These are phyloP conservation scores for Aspergillus ellipticus DNA, from an alignment of 495 filamentous ascomycete genomes.

Conservation along the genomic window DNA sequence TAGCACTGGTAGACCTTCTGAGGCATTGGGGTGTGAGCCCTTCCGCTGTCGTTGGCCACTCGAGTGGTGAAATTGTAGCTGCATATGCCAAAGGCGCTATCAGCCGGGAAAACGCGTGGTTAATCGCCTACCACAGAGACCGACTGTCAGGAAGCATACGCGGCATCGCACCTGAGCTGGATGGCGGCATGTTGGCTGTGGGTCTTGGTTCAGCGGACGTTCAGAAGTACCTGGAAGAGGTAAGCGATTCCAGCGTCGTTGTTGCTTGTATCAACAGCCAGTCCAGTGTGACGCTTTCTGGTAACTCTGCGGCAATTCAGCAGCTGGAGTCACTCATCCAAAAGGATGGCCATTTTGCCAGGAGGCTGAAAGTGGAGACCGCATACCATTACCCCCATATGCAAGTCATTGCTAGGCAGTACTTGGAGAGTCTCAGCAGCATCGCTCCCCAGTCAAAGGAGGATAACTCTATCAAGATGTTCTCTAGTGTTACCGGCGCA, in stretches of 20 bases:
- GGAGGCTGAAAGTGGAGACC: background rate
- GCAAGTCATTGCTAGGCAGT: background rate
- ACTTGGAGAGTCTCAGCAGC: background rate
- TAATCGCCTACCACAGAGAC: conserved; percentile 25
- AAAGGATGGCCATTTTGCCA: background rate
- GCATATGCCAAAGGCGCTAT: conserved; percentile 18
- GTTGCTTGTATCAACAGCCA: conserved; percentile 54
- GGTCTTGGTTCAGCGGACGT: background rate
- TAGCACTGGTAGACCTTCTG: conserved; percentile 23
- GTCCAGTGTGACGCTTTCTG: conserved; percentile 49
- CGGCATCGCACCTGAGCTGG: background rate
- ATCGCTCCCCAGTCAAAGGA: background rate
- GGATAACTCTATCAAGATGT: background rate
- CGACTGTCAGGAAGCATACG: conserved; percentile 10
- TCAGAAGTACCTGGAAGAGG: background rate
- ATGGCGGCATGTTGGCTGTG: conserved; percentile 43
- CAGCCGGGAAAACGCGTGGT: conserved; percentile 13
- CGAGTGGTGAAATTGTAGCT: conserved; percentile 22
- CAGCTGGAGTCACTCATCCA: background rate
- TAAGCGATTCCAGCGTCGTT: conserved; percentile 9
- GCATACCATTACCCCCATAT: background rate
- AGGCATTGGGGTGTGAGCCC: conserved; percentile 6
- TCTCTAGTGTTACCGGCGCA: background rate
- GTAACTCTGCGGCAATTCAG: conserved; percentile 13
- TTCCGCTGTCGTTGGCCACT: conserved; percentile 19